phyloP scores from a whole-genome alignment of 495 filamentous ascomycete genomes.

The Parachaetomium inaequale region DNA sequence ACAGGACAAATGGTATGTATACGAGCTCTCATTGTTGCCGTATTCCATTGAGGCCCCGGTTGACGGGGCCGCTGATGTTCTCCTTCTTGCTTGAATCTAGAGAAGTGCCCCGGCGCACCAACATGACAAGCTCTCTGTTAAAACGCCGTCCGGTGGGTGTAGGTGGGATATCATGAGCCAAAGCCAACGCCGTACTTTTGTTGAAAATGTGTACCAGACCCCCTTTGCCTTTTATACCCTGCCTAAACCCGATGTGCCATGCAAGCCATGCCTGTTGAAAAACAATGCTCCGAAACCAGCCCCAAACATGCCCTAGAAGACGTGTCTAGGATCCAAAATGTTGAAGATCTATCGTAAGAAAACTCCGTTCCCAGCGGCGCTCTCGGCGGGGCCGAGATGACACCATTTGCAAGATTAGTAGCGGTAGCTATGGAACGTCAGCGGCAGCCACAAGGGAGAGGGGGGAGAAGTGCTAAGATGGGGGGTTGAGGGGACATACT shows the following conservation, averaged over 20 bases:
- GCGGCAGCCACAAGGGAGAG: slow-evolving; percentile 8
- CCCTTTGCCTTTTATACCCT: slow-evolving; percentile 40
- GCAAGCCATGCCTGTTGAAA: slow-evolving; percentile 51
- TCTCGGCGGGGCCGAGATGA: slow-evolving; percentile 14
- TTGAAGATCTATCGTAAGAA: slow-evolving; percentile 28
- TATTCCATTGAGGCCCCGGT: slow-evolving; percentile 30
- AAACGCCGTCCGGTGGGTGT: slow-evolving; percentile 36
- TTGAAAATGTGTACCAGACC: slow-evolving; percentile 52
- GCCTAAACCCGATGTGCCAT: slow-evolving; percentile 43
- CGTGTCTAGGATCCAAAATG: slow-evolving; percentile 25
- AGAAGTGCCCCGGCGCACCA: slow-evolving; percentile 15
- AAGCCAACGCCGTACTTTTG: slow-evolving; percentile 54
- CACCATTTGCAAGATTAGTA: slow-evolving; percentile 43
- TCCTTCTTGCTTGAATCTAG: slow-evolving; percentile 17
- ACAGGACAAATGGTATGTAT: neutral
- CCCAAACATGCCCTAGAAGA: slow-evolving; percentile 27
- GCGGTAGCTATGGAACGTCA: slow-evolving; percentile 51
- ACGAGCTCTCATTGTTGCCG: neutral
- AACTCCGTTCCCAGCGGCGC: slow-evolving; percentile 15
- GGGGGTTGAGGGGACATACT: slow-evolving; percentile 38
- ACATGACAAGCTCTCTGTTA: slow-evolving; percentile 25
- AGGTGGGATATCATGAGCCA: slow-evolving; percentile 46
- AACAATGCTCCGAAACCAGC: slow-evolving; percentile 30
- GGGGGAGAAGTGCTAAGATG: neutral
- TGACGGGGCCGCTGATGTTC: slow-evolving; percentile 28